Evolutionary conservation across 2,329 filamentous ascomycete genomes (phyloP), one percentile per base, ranked within the genome.

Genomic region (Exophiala alcalophila): DNA sequence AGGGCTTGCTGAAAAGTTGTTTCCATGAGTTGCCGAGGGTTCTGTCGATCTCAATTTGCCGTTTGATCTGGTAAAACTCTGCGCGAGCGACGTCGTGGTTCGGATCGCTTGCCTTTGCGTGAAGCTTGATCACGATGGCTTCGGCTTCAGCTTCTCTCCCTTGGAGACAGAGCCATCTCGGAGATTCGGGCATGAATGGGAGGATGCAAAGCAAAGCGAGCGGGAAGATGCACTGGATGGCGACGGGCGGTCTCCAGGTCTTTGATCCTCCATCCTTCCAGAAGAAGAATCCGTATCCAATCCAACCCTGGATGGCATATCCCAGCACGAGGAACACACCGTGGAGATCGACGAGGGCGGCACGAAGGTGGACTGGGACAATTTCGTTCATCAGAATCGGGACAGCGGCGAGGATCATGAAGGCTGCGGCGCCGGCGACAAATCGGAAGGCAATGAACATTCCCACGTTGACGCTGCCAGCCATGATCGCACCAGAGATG

Each of bases 181-280:
- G 32, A 21, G 24, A n/a, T 39, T 58, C 56, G 2, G 57, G 57
- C 24, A 50, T 53, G 33, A 57, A 56, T 2, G 44, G 33, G n/a
- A 47, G 20, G n/a, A 24, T 39, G 15, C 11, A 10, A 12, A 47
- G 39, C 16, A 58, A 47, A n/a, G 53, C n/a, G 19, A 54, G 14
- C n/a, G 44, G 44, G 20, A 10, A 24, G 12, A 48, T 2, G 9
- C 16, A 26, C 23, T 42, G 40, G 9, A 48, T 25, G 24, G 26
- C 39, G 1, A 48, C 19, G 7, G 34, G 44, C 3, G 21, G 15
- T 4, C 44, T 25, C 44, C 40, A 48, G 21, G 30, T 30, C 8
- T 21, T 9, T 14, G 16, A 27, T 6, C 11, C 27, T 10, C n/a
- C 16, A 9, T 39, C 26, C 1, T 33, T n/a, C 15, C 15, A 19